Evolutionary conservation across 2,329 filamentous ascomycete species (phyloP).

Genomic region (Plectosphaerella plurivora): DNA sequence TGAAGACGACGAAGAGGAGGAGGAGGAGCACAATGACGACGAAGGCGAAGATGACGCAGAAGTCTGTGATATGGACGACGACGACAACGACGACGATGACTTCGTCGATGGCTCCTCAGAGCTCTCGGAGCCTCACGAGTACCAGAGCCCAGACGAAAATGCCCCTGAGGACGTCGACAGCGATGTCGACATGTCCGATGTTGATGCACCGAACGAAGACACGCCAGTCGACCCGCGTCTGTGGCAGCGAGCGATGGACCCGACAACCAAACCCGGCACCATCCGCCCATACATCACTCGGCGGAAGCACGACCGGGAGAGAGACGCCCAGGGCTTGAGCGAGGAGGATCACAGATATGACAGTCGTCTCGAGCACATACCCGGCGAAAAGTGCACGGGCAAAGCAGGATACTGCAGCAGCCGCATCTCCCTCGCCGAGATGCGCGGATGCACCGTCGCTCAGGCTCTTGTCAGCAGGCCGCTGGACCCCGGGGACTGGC

Average conservation of each 20-base stretch:
- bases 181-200: neutral
- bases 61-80: neutral
- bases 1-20: too few species aligned
- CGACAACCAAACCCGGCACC: neutral
- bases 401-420: conserved; percentile 15
- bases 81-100: neutral
- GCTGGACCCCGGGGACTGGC: conserved; percentile 5
- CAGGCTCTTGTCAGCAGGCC: conserved; percentile 20
- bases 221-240: neutral
- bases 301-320: neutral
- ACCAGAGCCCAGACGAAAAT: neutral
- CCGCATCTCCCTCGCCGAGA: conserved; percentile 16
- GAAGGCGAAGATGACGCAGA: neutral
- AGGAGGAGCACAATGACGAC: neutral
- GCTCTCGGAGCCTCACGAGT: neutral
- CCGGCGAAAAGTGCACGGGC: conserved; percentile 13
- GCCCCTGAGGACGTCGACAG: neutral
- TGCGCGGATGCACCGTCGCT: conserved; percentile 17
- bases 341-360: neutral
- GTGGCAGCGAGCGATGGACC: neutral
- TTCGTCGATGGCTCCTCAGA: neutral
- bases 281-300: neutral
- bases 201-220: too few species aligned
- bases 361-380: conserved; percentile 15
- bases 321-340: neutral